Conservation (phyloP, 768 basidiomycete genomes). For the Kwoniella dejecticola region DNA sequence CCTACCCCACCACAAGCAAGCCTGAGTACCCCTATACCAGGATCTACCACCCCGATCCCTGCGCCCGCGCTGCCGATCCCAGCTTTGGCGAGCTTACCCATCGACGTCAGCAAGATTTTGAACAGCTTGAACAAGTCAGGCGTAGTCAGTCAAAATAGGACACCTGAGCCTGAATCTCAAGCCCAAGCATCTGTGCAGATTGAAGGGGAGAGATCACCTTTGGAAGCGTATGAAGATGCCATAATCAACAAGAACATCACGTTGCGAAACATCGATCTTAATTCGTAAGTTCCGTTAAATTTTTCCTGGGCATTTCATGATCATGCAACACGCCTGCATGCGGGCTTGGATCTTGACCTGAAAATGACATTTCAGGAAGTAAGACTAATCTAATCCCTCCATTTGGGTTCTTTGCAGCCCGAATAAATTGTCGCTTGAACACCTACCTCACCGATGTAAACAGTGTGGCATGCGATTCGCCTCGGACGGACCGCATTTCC, state of each 20-base stretch:
- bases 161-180: constrained; percentile 28
- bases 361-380: too few relatives aligned
- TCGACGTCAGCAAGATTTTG: constrained; percentile 42
- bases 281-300: constrained; percentile 45
- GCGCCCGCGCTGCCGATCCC: constrained; percentile 42
- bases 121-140: constrained; percentile 38
- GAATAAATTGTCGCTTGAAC: constrained; percentile 54
- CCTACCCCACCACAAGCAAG: constrained; percentile 5
- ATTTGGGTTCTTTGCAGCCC: constrained; percentile 16
- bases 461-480: constrained; percentile 89
- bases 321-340: too few relatives aligned
- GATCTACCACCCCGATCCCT: constrained; percentile 34
- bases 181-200: neutral
- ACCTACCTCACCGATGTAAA: constrained; percentile 79
- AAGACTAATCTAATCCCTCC: neutral
- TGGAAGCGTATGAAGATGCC: constrained; percentile 51
- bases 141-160: constrained; percentile 28
- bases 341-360: too few relatives aligned
- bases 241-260: constrained; percentile 43
- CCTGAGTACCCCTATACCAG: constrained; percentile 40
- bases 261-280: constrained; percentile 41
- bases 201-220: constrained; percentile 16
- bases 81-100: constrained; percentile 39
- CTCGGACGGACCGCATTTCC: constrained; percentile 74
- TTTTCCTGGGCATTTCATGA: too few relatives aligned